Evolutionary conservation across 164 flowering plant genomes (phyloP).

Genomic region (Saururus chinensis): DNA sequence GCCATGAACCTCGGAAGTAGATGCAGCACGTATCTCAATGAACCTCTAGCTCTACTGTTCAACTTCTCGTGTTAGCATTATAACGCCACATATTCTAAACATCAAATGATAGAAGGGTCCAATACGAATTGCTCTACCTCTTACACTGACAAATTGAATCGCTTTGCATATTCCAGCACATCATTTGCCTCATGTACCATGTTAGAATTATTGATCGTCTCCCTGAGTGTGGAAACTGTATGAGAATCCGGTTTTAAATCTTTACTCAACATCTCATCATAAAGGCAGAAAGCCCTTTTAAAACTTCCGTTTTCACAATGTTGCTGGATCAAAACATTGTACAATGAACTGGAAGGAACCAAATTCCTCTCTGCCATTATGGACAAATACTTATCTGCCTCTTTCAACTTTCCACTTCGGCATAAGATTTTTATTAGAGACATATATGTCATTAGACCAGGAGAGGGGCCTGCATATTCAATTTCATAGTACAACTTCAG

Average conservation of each 20-base stretch:
- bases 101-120: neutral
- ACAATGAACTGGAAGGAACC: constrained; percentile 15
- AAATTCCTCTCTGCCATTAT: constrained; percentile 37
- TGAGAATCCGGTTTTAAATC: constrained; percentile 21
- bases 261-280: constrained; percentile 31
- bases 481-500: constrained; percentile 71
- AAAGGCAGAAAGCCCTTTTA: constrained; percentile 20
- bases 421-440: constrained; percentile 39
- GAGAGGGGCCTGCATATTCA: constrained; percentile 38
- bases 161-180: neutral
- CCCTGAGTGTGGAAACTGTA: constrained; percentile 1
- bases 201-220: neutral
- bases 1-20: too few relatives aligned
- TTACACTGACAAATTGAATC: neutral
- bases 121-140: neutral
- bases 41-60: too few relatives aligned
- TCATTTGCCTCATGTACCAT: neutral
- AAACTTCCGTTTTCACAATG: constrained; percentile 27
- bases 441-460: constrained; percentile 26
- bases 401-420: constrained; percentile 31
- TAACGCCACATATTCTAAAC: too few relatives aligned
- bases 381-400: constrained; percentile 49
- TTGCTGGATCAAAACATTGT: constrained; percentile 28
- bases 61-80: too few relatives aligned
- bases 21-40: too few relatives aligned